phyloP scores from a whole-genome alignment of 2,329 filamentous ascomycete genomes.

The Bipolaris victoriae region DNA sequence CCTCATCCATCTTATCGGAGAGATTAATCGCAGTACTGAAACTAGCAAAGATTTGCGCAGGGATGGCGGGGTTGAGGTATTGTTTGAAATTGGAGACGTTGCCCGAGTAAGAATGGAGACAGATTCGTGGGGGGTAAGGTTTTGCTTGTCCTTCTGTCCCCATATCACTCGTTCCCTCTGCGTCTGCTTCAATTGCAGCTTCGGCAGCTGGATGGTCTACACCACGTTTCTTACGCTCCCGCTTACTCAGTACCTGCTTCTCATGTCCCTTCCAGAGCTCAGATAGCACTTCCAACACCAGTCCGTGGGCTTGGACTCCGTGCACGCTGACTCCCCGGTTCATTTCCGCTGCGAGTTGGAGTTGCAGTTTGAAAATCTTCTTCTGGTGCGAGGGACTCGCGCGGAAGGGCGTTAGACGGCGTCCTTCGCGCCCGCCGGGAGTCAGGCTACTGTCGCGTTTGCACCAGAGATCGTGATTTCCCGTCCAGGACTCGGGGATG shows the following conservation, averaged over 20 bases:
- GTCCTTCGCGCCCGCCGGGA: constrained; percentile 72
- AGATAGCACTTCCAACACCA: constrained; percentile 69
- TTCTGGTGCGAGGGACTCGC: constrained; percentile 74
- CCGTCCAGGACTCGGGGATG: constrained; percentile 66
- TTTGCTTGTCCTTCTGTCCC: constrained; percentile 24
- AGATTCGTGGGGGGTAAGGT: constrained; percentile 83
- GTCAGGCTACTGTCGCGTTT: constrained; percentile 62
- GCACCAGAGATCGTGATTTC: constrained; percentile 37
- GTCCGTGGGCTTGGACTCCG: constrained; percentile 77
- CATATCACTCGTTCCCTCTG: neutral
- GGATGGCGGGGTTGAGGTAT: constrained; percentile 75
- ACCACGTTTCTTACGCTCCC: constrained; percentile 55
- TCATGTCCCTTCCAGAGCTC: constrained; percentile 75
- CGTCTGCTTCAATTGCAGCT: constrained; percentile 9
- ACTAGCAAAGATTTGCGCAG: constrained; percentile 81
- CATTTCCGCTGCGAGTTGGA: constrained; percentile 73
- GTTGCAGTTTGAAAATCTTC: constrained; percentile 68
- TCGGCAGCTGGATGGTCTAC: constrained; percentile 23
- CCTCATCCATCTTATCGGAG: constrained; percentile 54
- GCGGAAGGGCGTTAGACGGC: constrained; percentile 69
- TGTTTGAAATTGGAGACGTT: constrained; percentile 75
- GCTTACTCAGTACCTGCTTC: constrained; percentile 64
- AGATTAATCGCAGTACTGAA: constrained; percentile 88
- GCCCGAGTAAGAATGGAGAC: constrained; percentile 92
- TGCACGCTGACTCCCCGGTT: constrained; percentile 71